Base-by-base conservation (phyloP, 2,329 filamentous ascomycete species). In the Polychaeton citri region DNA sequence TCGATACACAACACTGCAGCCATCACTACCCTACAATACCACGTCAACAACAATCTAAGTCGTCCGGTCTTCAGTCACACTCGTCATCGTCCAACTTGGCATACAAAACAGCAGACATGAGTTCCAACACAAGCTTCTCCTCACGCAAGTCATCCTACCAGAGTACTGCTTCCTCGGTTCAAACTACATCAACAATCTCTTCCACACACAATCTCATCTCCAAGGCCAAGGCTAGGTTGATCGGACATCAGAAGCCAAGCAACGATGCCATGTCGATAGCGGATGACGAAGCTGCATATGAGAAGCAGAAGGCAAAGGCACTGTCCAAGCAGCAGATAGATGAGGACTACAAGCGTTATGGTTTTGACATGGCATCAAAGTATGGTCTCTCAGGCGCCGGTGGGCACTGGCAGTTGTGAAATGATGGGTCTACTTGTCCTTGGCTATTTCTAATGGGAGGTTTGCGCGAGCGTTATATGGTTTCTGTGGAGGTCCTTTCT, bases 211-310 rank as follows among this genome's bases (percentile, higher is more conserved):
- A 15, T 7, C 15, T 28, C 12, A 28, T 28, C 12, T 28, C 24
- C 24, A 28, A 28, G 7, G 7, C 15, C 12, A 28, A 28, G 15
- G 24, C 24, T 5, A 28, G 7, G 7, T 12, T 28, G 24, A 28
- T 10, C 24, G 15, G 24, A 12, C 24, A 28, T 15, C 24, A 15
- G 12, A 4, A 15, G 15, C 24, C 24, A 28, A 7, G 12, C 12
- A 7, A 15, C 24, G 24, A 28, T 15, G 24, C 24, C 8, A 30
- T 36, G 26, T 10, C 21, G n/a, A 28, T 36, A 24, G 34, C 34
- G 8, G 34, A 30, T 18, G 34, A 36, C 13, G 34, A 36, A 19
- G 7, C 21, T 15, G 19, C 20, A 30, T 24, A 30, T n/a, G 34
- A 36, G 8, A 28, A 7, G 15, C 3, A 28, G 15, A 10, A 28